Percentiles rank a stretch among this genome's conserved stretches.
Evolutionary conservation across 169 alveolate species (phyloP).

Genomic region (Eimeria brunetti): DNA sequence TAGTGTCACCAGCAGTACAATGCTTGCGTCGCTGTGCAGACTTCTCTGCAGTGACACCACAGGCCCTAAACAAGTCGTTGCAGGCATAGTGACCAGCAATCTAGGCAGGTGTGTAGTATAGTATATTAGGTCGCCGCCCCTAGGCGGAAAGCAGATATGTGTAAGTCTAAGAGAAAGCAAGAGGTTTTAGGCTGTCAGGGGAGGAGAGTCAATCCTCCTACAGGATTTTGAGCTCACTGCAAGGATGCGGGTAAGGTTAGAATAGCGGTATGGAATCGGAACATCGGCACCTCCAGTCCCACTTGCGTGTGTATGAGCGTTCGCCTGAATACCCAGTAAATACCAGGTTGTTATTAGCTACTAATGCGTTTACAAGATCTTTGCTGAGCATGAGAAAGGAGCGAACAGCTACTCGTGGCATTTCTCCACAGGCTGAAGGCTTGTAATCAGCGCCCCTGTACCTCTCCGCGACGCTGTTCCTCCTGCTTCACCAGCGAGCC

Average conservation of each 20-base stretch:
- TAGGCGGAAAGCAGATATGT: not conserved
- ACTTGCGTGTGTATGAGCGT: not conserved
- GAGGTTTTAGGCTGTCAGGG: not conserved
- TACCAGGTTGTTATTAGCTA: not conserved
- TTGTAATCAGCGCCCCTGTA: not conserved
- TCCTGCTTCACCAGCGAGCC: slow-evolving; percentile 69
- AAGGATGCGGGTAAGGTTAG: slow-evolving; percentile 69
- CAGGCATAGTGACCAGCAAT: not conserved
- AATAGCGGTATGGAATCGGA: slow-evolving; percentile 69
- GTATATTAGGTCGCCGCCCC: not conserved
- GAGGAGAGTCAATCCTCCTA: no score
- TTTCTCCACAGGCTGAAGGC: not conserved
- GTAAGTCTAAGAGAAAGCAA: not conserved
- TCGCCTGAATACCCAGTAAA: not conserved
- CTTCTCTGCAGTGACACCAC: slow-evolving; percentile 28
- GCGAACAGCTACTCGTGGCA: not conserved
- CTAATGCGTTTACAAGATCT: not conserved
- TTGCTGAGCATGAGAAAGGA: not conserved
- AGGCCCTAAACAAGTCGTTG: not conserved
- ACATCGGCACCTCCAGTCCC: slow-evolving; percentile 39
- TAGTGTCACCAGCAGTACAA: slow-evolving; percentile 61
- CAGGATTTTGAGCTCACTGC: slow-evolving; percentile 9
- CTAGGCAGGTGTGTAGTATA: not conserved
- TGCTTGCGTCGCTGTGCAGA: slow-evolving; percentile 65
- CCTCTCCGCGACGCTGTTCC: slow-evolving; percentile 60